Percentiles rank a stretch among this genome's conserved stretches.
Evolutionary conservation across 2,329 filamentous ascomycete genomes (phyloP).

Genomic region (Fusarium irregulare): DNA sequence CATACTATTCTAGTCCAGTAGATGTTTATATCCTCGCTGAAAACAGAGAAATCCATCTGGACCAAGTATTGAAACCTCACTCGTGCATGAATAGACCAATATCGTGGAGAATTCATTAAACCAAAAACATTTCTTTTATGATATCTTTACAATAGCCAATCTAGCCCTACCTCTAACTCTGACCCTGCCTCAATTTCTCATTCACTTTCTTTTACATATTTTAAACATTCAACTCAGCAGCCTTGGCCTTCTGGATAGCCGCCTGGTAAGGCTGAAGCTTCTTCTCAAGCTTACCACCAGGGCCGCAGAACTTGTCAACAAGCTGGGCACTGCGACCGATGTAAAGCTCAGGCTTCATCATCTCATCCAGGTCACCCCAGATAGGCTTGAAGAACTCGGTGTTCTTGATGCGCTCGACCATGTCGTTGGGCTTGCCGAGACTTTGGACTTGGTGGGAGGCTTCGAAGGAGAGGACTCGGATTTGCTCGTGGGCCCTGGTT

Average conservation of each 20-base stretch:
- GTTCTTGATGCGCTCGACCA: conserved; percentile 34
- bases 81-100: too few species aligned
- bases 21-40: too few species aligned
- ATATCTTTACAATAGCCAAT: not conserved
- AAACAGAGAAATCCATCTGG: too few species aligned
- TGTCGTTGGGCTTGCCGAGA: conserved; percentile 40
- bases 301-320: conserved; percentile 29
- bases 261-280: conserved; percentile 29
- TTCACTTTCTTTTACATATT: not conserved
- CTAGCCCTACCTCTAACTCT: not conserved
- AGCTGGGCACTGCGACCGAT: conserved; percentile 29
- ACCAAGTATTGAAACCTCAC: too few species aligned
- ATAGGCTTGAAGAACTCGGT: conserved; percentile 38
- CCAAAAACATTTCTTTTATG: not conserved
- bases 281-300: conserved; percentile 22
- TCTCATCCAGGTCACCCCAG: conserved; percentile 32
- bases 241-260: conserved; percentile 23
- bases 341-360: conserved; percentile 33
- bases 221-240: conserved; percentile 25
- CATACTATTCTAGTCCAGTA: too few species aligned
- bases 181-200: not conserved
- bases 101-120: not conserved
- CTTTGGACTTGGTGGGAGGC: conserved; percentile 29
- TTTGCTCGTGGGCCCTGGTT: conserved; percentile 32
- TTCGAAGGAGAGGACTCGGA: conserved; percentile 31